phyloP scores from a whole-genome alignment of 345 rosid species.

The Mangifera indica region DNA sequence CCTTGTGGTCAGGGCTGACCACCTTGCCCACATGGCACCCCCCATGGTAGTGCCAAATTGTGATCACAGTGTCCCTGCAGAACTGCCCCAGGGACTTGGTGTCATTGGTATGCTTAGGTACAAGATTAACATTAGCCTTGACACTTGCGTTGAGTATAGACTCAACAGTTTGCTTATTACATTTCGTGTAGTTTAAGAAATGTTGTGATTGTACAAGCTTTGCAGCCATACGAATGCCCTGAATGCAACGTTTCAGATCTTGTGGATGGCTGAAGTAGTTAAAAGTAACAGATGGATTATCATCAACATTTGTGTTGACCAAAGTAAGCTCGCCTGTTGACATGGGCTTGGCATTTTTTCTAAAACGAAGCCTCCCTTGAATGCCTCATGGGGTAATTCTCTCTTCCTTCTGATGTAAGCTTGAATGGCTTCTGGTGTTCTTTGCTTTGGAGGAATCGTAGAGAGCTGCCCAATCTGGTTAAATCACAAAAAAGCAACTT shows the following conservation, averaged over 20 bases:
- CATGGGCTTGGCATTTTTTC: slow-evolving; percentile 68
- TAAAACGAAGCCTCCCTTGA: slow-evolving; percentile 88
- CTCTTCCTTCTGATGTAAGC: slow-evolving; percentile 55
- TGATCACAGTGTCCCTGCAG: slow-evolving; percentile 88
- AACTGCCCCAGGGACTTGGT: slow-evolving; percentile 88
- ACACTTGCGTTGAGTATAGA: slow-evolving; percentile 67
- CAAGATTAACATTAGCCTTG: slow-evolving; percentile 73
- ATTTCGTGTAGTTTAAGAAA: slow-evolving; percentile 60
- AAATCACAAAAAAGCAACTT: not conserved
- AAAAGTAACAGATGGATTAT: slow-evolving; percentile 85
- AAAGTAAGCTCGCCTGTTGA: slow-evolving; percentile 73
- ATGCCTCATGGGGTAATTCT: slow-evolving; percentile 67
- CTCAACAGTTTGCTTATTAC: slow-evolving; percentile 49
- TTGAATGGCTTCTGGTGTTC: slow-evolving; percentile 57
- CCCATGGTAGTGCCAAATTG: slow-evolving; percentile 98
- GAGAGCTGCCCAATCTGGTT: slow-evolving; percentile 77
- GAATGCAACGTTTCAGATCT: slow-evolving; percentile 71
- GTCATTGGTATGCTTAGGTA: slow-evolving; percentile 74
- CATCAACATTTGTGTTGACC: slow-evolving; percentile 63
- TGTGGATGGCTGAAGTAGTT: slow-evolving; percentile 81
- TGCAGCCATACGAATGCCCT: slow-evolving; percentile 58
- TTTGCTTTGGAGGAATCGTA: slow-evolving; percentile 66
- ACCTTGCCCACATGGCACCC: slow-evolving; percentile 90
- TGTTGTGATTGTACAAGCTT: slow-evolving; percentile 61
- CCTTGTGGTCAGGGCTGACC: slow-evolving; percentile 49